phyloP scores from a whole-genome alignment of 495 filamentous ascomycete genomes.

The Tuber microsphaerosporum region DNA sequence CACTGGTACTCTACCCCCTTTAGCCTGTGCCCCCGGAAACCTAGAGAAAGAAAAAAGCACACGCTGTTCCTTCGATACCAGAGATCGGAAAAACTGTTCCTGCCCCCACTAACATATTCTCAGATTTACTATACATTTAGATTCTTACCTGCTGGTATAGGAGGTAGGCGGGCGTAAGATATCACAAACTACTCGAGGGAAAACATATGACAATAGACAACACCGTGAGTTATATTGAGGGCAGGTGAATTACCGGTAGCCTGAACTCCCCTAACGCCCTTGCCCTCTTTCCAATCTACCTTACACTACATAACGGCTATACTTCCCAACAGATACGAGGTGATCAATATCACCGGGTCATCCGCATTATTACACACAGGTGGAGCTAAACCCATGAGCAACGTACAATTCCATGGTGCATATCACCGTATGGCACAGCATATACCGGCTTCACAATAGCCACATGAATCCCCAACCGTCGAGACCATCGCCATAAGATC shows the following conservation, averaged over 20 bases:
- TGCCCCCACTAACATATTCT: background rate
- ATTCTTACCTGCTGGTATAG: background rate
- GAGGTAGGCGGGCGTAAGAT: background rate
- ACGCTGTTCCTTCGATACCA: background rate
- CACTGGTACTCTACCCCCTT: background rate
- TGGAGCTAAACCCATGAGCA: background rate
- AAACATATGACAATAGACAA: background rate
- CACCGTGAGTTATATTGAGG: background rate
- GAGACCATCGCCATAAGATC: background rate
- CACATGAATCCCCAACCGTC: background rate
- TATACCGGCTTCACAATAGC: background rate
- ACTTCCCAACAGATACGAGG: background rate
- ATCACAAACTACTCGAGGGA: background rate
- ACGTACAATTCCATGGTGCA: background rate
- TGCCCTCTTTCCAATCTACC: background rate
- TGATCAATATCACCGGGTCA: background rate
- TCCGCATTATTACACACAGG: background rate
- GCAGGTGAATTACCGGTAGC: background rate
- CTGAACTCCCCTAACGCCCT: background rate
- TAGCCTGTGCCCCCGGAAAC: background rate
- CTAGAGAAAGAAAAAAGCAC: background rate
- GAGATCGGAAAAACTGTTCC: background rate
- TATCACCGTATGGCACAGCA: background rate
- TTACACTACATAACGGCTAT: background rate
- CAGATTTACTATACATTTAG: background rate